These are phyloP conservation scores for Pholiota molesta DNA, from an alignment of 768 basidiomycete genomes.

Conservation along the genomic window DNA sequence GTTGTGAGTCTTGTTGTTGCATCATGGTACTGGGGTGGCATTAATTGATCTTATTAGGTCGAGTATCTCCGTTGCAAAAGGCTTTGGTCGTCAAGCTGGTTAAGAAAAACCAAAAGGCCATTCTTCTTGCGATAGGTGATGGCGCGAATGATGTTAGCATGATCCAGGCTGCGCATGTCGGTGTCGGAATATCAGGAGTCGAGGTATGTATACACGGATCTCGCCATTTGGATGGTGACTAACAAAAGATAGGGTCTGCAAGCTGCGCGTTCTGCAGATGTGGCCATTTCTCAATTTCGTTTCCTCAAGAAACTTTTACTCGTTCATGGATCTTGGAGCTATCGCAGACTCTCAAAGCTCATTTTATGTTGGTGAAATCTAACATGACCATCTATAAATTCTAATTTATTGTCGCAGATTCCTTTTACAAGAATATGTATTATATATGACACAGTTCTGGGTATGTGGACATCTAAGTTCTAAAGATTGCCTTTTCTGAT, in stretches of 20 bases:
- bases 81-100: conserved; percentile 98
- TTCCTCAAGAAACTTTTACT: conserved; percentile 93
- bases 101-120: conserved; percentile 92
- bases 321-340: conserved; percentile 99
- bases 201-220: conserved; percentile 56
- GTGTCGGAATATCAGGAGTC: conserved; percentile 96
- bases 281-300: conserved; percentile 97
- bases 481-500: not conserved
- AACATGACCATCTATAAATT: not conserved
- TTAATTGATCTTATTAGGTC: conserved; percentile 54
- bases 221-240: not conserved
- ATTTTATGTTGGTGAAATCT: conserved; percentile 77
- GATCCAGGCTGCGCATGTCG: conserved; percentile 99
- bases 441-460: conserved; percentile 99
- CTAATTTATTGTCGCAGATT: conserved; percentile 54
- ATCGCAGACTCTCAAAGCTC: conserved; percentile 90
- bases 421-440: conserved; percentile 99
- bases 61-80: conserved; percentile 97
- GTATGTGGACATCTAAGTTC: conserved; percentile 40
- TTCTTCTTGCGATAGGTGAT: conserved; percentile 96
- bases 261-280: conserved; percentile 96
- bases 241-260: conserved; percentile 74
- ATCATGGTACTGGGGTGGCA: not conserved
- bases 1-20: conserved; percentile 65
- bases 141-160: conserved; percentile 99